Base-by-base conservation (phyloP, 441 rosid species). In the Pelargonium citronellum region DNA sequence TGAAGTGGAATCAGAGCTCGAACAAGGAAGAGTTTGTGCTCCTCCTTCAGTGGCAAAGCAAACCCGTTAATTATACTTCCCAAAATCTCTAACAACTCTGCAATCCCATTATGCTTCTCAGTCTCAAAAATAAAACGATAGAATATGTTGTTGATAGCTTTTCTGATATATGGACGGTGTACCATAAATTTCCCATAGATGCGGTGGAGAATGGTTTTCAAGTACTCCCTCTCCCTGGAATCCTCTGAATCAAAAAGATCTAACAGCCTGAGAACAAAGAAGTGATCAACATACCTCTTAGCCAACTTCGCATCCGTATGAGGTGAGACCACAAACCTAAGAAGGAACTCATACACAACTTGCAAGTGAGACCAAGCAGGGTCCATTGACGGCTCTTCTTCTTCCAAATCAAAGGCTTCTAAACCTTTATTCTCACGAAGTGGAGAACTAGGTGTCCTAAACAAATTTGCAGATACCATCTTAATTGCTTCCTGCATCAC, bases 161-260 rank as follows among this genome's bases (percentile, higher is more conserved):
- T 92, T 83, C 97, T 83, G 69, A 91, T 91, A 82, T 84, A 91
- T 22, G 97, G 96, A 47, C 97, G 85, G 78, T 91, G 93, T 77
- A 87, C 97, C 97, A 91, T 91, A 75, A 91, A 91, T 79, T 91
- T 91, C 69, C 95, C 97, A 30, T 91, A 91, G 78, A 88, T 79
- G 0, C 97, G 95, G 61, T 91, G 97, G 15, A 91, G 81, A 46
- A 89, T 84, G 0, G 91, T 91, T 79, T 91, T 91, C 58, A 87
- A 73, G 76, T 83, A 83, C 60, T 87, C 91, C 69, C 91, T 82
- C 75, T 87, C 89, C 64, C 90, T 75, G 5, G 84, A 88, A 60
- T 86, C 90, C 73, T 86, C 90, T 0, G 90, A 86, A 69, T 84
- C 91, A 76, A 91, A 88, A 70, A 91, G 87, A 79, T 91, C 97